A percentile compares a stretch with the other conserved stretches of the same genome.
Conservation (phyloP, 306 rosid species). For the Pueraria montana region DNA sequence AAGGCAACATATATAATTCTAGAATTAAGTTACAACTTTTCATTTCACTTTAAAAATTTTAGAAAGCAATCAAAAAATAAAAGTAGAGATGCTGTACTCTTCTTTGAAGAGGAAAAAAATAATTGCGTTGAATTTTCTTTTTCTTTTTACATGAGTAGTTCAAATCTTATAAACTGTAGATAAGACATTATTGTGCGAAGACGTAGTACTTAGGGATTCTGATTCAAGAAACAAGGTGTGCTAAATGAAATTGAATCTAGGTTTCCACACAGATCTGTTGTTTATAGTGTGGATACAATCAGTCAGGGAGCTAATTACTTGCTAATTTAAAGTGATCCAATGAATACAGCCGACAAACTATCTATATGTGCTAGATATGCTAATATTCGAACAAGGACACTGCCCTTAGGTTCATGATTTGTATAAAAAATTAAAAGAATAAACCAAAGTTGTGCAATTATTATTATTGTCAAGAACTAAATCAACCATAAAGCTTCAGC, state of each 20-base stretch:
- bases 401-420: slow-evolving; percentile 16
- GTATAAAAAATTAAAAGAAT: not conserved
- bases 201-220: not conserved
- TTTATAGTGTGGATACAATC: not conserved
- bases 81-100: not conserved
- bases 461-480: not conserved
- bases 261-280: not conserved
- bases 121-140: not conserved
- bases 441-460: not conserved
- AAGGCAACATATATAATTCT: slow-evolving; percentile 1
- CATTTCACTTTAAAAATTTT: not conserved
- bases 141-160: not conserved
- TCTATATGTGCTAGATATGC: not conserved
- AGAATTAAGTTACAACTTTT: not conserved
- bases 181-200: not conserved
- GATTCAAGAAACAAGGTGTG: not conserved
- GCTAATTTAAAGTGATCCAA: not conserved
- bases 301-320: not conserved
- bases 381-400: not conserved
- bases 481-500: not conserved
- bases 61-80: slow-evolving; percentile 2
- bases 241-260: not conserved
- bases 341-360: not conserved
- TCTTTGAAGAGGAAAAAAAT: slow-evolving; percentile 3
- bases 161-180: not conserved